Percentiles rank a stretch among this genome's conserved stretches.
phyloP scores from a whole-genome alignment of 352 stramenopile genomes.

The Phytophthora europaea region DNA sequence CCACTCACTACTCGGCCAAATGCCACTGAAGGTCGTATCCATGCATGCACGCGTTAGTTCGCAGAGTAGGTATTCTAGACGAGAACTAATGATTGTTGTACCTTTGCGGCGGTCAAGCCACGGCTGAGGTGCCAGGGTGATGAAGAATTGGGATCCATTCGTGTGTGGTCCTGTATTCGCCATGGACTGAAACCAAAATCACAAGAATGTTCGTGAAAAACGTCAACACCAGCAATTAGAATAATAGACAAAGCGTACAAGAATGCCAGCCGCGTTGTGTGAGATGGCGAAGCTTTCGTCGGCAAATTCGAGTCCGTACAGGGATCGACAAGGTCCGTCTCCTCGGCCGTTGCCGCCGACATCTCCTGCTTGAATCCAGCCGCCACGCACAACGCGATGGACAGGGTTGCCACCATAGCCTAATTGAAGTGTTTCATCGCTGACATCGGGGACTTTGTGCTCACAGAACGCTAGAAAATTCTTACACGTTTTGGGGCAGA shows the following conservation, averaged over 20 bases:
- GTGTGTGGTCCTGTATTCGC: constrained; percentile 96
- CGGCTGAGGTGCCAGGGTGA: constrained; percentile 89
- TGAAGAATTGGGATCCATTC: constrained; percentile 99
- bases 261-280: constrained; percentile 67
- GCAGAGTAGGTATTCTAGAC: background rate
- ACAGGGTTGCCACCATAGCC: constrained; percentile 68
- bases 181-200: constrained; percentile 87
- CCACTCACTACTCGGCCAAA: constrained; percentile 81
- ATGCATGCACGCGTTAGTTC: constrained; percentile 3
- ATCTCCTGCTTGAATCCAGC: constrained; percentile 84
- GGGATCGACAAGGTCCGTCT: constrained; percentile 58
- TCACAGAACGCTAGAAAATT: constrained; percentile 85
- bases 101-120: constrained; percentile 81
- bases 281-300: constrained; percentile 83
- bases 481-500: constrained; percentile 75
- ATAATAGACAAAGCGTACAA: constrained; percentile 47
- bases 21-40: constrained; percentile 50
- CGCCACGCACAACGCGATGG: constrained; percentile 71
- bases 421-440: constrained; percentile 45
- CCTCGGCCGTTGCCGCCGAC: constrained; percentile 54
- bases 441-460: constrained; percentile 53
- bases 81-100: constrained; percentile 19
- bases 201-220: constrained; percentile 6
- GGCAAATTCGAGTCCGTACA: constrained; percentile 71
- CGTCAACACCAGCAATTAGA: background rate